phyloP scores from a whole-genome alignment of 192 early-diverging fungal species.

The Dissophora ornata region DNA sequence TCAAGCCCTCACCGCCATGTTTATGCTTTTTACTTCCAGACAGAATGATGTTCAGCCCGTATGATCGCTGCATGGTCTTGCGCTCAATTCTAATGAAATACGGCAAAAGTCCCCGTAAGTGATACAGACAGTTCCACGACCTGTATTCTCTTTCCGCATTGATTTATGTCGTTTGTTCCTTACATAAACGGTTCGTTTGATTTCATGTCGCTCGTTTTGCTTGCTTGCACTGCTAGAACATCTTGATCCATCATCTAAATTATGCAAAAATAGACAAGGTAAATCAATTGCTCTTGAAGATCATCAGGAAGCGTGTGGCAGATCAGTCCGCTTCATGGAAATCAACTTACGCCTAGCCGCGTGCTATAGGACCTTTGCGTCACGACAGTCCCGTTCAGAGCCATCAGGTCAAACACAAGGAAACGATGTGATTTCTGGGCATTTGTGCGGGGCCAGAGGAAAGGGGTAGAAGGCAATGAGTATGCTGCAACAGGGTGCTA shows the following conservation, averaged over 20 bases:
- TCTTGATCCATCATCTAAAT: constrained; percentile 72
- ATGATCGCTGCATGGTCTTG: constrained; percentile 69
- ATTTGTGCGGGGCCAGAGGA: not conserved
- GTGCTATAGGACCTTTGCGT: constrained; percentile 70
- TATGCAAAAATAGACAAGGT: not conserved
- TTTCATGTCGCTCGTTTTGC: constrained; percentile 52
- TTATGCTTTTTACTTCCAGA: constrained; percentile 71
- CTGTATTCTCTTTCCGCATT: not conserved
- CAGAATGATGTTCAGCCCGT: constrained; percentile 66
- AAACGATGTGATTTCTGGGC: constrained; percentile 61
- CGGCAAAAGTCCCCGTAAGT: no score
- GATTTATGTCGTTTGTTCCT: not conserved
- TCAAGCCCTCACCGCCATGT: constrained; percentile 77
- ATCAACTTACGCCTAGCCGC: constrained; percentile 70
- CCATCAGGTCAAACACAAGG: constrained; percentile 74
- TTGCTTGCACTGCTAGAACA: constrained; percentile 62
- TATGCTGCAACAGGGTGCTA: no score
- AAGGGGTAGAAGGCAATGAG: not conserved
- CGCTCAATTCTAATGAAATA: constrained; percentile 61
- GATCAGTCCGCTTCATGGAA: not conserved
- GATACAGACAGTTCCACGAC: no score
- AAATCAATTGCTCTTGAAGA: no score
- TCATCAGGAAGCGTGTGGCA: no score
- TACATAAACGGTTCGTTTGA: constrained; percentile 72
- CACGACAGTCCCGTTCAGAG: constrained; percentile 66